Evolutionary conservation across 352 stramenopile genomes (phyloP).

Genomic region (Pythium pyrilobum): DNA sequence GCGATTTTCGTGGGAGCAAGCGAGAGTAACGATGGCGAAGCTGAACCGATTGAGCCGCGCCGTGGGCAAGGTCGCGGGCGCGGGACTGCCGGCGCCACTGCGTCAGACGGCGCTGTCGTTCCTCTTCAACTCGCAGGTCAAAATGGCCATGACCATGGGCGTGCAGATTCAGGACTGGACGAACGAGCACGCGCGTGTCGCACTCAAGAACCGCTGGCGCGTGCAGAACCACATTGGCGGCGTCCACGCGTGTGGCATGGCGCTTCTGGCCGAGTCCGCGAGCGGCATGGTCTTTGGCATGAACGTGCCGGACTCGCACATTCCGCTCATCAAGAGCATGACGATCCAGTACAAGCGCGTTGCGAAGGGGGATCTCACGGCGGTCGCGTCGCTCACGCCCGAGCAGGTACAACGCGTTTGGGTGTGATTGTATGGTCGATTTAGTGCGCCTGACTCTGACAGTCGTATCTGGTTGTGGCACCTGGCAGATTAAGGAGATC

Average conservation of each 20-base stretch:
- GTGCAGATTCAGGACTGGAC: constrained; percentile 69
- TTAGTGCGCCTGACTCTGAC: neutral
- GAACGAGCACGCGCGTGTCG: constrained; percentile 34
- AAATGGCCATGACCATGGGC: constrained; percentile 73
- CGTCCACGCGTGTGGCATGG: constrained; percentile 85
- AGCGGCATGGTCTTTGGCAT: constrained; percentile 84
- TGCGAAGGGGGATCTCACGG: constrained; percentile 62
- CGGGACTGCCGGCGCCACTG: constrained; percentile 27
- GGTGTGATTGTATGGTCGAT: neutral
- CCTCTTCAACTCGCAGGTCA: constrained; percentile 82
- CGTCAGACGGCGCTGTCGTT: constrained; percentile 53
- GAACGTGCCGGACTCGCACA: constrained; percentile 77
- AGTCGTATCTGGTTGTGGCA: neutral
- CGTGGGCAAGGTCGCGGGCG: constrained; percentile 49
- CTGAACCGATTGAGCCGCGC: constrained; percentile 55
- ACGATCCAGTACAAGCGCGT: constrained; percentile 70
- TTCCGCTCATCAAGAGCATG: constrained; percentile 86
- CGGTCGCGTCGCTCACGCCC: constrained; percentile 59
- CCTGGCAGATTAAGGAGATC: constrained; percentile 43
- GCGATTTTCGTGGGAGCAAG: neutral
- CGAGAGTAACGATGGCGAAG: constrained; percentile 14
- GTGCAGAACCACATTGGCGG: constrained; percentile 89
- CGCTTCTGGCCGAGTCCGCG: constrained; percentile 72
- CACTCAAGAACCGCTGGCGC: constrained; percentile 62
- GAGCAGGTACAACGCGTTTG: constrained; percentile 36